phyloP scores from a whole-genome alignment of 768 basidiomycete genomes.

The Kockovaella imperatae region DNA sequence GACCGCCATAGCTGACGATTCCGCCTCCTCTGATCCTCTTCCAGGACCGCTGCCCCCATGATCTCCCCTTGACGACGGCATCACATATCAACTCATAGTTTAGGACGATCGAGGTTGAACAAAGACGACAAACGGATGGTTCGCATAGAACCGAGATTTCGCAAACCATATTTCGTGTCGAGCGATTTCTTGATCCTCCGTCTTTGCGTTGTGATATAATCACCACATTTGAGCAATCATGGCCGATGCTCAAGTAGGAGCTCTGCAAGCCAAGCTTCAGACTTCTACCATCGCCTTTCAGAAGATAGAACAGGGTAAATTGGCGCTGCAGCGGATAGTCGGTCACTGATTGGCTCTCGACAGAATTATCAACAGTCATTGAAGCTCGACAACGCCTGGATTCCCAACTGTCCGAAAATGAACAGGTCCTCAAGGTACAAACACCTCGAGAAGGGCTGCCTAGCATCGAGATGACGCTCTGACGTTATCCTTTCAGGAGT shows the following conservation, averaged over 20 bases:
- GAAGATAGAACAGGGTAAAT: conserved; percentile 57
- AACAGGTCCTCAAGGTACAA: conserved; percentile 75
- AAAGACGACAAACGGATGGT: no score
- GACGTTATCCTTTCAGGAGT: conserved; percentile 59
- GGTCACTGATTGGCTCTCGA: not conserved
- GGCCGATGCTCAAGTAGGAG: conserved; percentile 20
- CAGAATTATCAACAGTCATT: conserved; percentile 63
- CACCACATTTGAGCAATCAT: conserved; percentile 4
- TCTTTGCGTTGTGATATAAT: no score
- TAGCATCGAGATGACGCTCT: not conserved
- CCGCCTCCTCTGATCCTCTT: no score
- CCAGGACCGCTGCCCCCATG: no score
- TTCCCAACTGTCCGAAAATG: conserved; percentile 82
- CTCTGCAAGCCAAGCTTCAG: conserved; percentile 51
- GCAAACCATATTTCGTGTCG: no score
- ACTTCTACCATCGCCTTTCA: conserved; percentile 66
- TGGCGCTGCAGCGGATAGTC: not conserved
- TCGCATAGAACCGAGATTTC: no score
- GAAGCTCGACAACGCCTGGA: conserved; percentile 81
- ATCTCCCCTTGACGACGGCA: no score
- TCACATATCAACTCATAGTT: no score
- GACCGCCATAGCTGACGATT: no score
- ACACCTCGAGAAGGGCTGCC: not conserved
- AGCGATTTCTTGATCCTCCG: no score
- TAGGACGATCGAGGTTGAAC: no score